Percentiles rank a stretch among this genome's conserved stretches.
Evolutionary conservation across 2,329 filamentous ascomycete genomes (phyloP).

Genomic region (Colletotrichum salicis): DNA sequence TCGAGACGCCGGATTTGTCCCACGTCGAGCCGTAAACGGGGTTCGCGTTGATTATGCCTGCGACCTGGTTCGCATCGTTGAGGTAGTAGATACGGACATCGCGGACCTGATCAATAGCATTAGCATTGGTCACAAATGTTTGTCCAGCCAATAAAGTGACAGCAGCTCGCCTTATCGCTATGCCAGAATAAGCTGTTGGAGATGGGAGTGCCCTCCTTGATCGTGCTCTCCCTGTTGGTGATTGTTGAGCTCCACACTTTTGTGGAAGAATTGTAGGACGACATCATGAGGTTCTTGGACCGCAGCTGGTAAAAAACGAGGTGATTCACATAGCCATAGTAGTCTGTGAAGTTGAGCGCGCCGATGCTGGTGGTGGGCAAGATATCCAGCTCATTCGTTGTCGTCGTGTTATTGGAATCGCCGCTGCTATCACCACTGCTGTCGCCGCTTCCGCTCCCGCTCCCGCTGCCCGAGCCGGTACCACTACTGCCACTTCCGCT

Average conservation of each 20-base stretch:
- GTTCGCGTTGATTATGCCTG: constrained; percentile 22
- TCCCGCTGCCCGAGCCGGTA: neutral
- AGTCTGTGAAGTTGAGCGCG: constrained; percentile 33
- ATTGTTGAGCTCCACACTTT: constrained; percentile 17
- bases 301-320: constrained; percentile 30
- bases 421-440: neutral
- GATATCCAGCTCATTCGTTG: constrained; percentile 4
- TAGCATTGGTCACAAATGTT: neutral
- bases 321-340: constrained; percentile 26
- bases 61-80: constrained; percentile 21
- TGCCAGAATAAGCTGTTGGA: constrained; percentile 34
- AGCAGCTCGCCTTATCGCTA: constrained; percentile 6
- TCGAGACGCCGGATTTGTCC: constrained; percentile 29
- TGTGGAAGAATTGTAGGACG: constrained; percentile 29
- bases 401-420: constrained; percentile 8
- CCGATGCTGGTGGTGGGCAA: constrained; percentile 17
- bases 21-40: constrained; percentile 17
- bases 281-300: constrained; percentile 21
- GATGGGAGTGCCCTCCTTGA: constrained; percentile 32
- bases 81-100: constrained; percentile 33
- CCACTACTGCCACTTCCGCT: neutral
- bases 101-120: neutral
- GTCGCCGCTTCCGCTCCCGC: neutral
- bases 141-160: neutral
- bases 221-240: constrained; percentile 6